Percentiles rank a stretch among this genome's conserved stretches.
Evolutionary conservation across 305 asterid genomes (phyloP).

Genomic region (Fraxinus xanthoxyloides): DNA sequence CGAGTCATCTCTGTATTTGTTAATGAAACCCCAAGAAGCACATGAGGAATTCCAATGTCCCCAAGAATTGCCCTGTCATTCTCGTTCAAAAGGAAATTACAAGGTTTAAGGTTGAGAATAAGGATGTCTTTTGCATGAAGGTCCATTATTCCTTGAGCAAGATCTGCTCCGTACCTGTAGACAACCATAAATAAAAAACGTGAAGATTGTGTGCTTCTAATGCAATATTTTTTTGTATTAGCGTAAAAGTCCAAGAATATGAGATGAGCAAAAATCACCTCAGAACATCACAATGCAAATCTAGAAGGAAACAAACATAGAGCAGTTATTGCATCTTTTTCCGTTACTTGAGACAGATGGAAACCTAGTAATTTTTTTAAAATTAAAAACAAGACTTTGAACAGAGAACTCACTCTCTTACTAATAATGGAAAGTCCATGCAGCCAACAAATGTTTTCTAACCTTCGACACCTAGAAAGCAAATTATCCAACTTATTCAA

Average conservation of each 20-base stretch:
- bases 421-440: constrained; percentile 54
- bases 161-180: constrained; percentile 51
- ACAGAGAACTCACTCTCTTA: constrained; percentile 30
- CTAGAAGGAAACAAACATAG: constrained; percentile 31
- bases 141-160: constrained; percentile 49
- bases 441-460: constrained; percentile 58
- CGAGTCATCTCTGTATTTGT: constrained; percentile 33
- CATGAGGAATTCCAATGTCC: constrained; percentile 56
- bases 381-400: not conserved
- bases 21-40: constrained; percentile 49
- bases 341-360: not conserved
- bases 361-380: not conserved
- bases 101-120: constrained; percentile 60
- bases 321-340: not conserved
- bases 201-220: not conserved
- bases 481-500: constrained; percentile 39
- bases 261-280: constrained; percentile 34
- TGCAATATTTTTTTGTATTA: not conserved
- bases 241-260: not conserved
- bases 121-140: constrained; percentile 49
- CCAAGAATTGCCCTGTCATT: constrained; percentile 46
- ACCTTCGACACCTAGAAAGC: constrained; percentile 28
- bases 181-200: not conserved
- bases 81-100: constrained; percentile 54
- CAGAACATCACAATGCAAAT: constrained; percentile 57